phyloP scores from a whole-genome alignment of 148 eudicot species.

The Rhododendron henanense region DNA sequence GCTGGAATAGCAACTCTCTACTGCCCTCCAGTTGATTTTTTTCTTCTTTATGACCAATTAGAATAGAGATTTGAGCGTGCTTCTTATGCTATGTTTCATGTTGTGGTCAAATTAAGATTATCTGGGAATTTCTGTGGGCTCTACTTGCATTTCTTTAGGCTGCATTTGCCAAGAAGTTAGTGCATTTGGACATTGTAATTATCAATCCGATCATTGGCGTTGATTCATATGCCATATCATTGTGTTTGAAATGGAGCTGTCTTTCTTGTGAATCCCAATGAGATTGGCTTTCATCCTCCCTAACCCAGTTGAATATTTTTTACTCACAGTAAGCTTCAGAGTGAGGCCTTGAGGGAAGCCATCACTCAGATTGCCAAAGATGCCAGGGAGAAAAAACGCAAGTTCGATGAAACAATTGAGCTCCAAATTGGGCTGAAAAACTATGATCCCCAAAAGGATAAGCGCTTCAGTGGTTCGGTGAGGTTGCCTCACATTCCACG shows the following conservation, averaged over 20 bases:
- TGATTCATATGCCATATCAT: neutral
- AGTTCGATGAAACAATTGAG: conserved; percentile 65
- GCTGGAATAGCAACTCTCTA: neutral
- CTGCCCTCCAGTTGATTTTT: neutral
- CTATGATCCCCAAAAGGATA: conserved; percentile 85
- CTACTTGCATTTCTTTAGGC: neutral
- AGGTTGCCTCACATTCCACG: conserved; percentile 80
- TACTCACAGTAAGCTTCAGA: conserved; percentile 55
- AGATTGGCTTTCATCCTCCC: neutral
- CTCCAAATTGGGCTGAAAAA: conserved; percentile 85
- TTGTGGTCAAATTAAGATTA: neutral
- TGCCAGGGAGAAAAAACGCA: conserved; percentile 49
- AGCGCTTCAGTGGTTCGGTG: conserved; percentile 89
- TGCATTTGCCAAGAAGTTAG: neutral
- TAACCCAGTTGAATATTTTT: neutral
- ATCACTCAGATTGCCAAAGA: conserved; percentile 35
- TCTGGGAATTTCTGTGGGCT: neutral
- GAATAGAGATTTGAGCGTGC: neutral
- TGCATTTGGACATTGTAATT: neutral
- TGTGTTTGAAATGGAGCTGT: neutral
- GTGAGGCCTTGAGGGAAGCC: conserved; percentile 63
- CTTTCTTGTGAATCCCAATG: neutral
- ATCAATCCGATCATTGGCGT: neutral
- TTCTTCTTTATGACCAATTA: neutral
- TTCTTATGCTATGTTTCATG: neutral